These are phyloP conservation scores for Chytridiales sp. DNA, from an alignment of 371 early-diverging fungal genomes.

Conservation along the genomic window DNA sequence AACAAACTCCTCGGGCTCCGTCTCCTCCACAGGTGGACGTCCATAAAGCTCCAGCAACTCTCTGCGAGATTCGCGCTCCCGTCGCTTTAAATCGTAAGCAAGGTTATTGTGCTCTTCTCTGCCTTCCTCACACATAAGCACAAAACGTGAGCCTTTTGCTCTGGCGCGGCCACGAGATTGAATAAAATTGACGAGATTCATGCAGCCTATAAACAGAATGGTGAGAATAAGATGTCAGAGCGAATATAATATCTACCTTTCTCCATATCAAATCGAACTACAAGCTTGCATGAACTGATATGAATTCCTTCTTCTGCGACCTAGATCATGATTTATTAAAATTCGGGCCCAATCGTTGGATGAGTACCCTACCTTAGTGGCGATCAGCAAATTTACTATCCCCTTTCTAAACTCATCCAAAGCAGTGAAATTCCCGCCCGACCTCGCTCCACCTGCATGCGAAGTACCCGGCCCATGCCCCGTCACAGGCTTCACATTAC, in stretches of 20 bases:
- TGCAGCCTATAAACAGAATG: too few relatives aligned
- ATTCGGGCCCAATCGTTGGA: too few relatives aligned
- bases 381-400: slow-evolving; percentile 73
- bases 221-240: too few relatives aligned
- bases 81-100: background rate
- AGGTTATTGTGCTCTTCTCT: background rate
- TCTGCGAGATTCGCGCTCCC: background rate
- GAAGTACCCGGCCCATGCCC: slow-evolving; percentile 64
- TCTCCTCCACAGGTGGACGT: too few relatives aligned
- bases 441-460: slow-evolving; percentile 21
- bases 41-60: background rate
- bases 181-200: too few relatives aligned
- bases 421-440: slow-evolving; percentile 54
- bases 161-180: slow-evolving; percentile 92
- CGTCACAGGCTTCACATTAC: slow-evolving; percentile 55
- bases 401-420: slow-evolving; percentile 70
- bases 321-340: too few relatives aligned
- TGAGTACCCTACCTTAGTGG: slow-evolving; percentile 85
- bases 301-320: slow-evolving; percentile 97
- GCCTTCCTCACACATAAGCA: slow-evolving; percentile 11
- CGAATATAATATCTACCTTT: too few relatives aligned
- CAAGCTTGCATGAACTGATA: slow-evolving; percentile 75
- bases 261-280: too few relatives aligned
- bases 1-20: too few relatives aligned
- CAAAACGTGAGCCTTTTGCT: slow-evolving; percentile 35